Base-by-base conservation (phyloP, 139 green algal genomes). In the Chlamydomonas urium region DNA sequence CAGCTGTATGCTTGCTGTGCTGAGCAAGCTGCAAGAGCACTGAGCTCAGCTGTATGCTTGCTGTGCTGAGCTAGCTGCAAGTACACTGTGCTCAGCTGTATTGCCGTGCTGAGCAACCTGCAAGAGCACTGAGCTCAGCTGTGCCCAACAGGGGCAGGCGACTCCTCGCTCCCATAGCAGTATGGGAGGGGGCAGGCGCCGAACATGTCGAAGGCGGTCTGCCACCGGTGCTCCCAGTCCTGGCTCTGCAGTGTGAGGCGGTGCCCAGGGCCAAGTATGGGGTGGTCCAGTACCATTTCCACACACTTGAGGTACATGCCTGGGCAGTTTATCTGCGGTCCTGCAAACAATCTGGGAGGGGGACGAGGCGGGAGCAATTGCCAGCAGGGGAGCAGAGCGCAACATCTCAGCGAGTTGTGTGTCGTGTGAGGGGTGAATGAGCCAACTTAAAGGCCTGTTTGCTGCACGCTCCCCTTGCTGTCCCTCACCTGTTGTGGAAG, bases 221-320 rank as follows among this genome's bases (percentile, higher is more conserved):
- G 24, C 53, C 53, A 63, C 6, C 53, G 24, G 10, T 14, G 53
- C 26, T 63, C 53, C 53, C 53, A 63, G 10, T 33, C 26, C n/a
- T 63, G 17, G 10, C 17, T 36, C 19, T 63, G 53, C 6, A 63
- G 53, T 5, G 29, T 21, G 17, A 63, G 26, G 6, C 6, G 10
- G 14, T 63, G 53, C 26, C n/a, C n/a, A n/a, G n/a, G 42, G 42
- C 60, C 60, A 6, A 29, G 33, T 26, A 67, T 26, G 38, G 60
- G 60, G 60, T 67, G 60, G 19, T 67, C 32, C 4, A 67, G 24
- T 24, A 26, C 38, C 32, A 67, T 67, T 26, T 67, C 60, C 32
- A 47, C 60, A 42, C 60, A 67, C 60, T 67, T 67, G 32, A 67
- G 60, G 60, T 45, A 67, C 60, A 67, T 26, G 14, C 60, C 60